These are phyloP conservation scores for Scedosporium apiospermum DNA, from an alignment of 2,329 filamentous ascomycete genomes.

Conservation along the genomic window DNA sequence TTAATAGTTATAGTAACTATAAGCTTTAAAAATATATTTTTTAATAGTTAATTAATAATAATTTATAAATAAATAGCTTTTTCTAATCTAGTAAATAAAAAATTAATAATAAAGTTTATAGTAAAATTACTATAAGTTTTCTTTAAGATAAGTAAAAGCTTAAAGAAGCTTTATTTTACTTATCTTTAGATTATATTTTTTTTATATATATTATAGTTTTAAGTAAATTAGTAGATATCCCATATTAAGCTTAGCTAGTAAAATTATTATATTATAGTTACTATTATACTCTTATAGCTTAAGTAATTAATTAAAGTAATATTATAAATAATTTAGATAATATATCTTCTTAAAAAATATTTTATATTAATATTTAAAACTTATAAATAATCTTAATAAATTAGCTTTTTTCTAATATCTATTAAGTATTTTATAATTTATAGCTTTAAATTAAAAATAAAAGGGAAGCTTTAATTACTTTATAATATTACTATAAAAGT, in stretches of 20 bases:
- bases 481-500: background rate
- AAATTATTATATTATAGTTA: background rate
- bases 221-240: background rate
- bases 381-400: background rate
- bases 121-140: background rate
- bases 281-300: background rate
- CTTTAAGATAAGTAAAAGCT: background rate
- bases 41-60: background rate
- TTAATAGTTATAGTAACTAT: background rate
- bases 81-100: background rate
- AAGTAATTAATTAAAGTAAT: background rate
- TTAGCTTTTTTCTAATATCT: background rate
- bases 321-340: background rate
- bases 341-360: background rate
- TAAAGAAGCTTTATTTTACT: background rate
- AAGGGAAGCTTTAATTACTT: background rate
- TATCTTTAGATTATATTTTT: background rate
- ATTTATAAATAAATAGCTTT: background rate
- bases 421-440: background rate
- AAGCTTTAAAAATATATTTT: background rate
- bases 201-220: constrained; percentile 13
- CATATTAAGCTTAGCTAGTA: background rate
- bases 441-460: background rate
- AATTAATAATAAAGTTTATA: background rate
- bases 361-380: background rate